Evolutionary conservation across 2,329 filamentous ascomycete genomes (phyloP).

Genomic region (Dendrostoma leiphaemia): DNA sequence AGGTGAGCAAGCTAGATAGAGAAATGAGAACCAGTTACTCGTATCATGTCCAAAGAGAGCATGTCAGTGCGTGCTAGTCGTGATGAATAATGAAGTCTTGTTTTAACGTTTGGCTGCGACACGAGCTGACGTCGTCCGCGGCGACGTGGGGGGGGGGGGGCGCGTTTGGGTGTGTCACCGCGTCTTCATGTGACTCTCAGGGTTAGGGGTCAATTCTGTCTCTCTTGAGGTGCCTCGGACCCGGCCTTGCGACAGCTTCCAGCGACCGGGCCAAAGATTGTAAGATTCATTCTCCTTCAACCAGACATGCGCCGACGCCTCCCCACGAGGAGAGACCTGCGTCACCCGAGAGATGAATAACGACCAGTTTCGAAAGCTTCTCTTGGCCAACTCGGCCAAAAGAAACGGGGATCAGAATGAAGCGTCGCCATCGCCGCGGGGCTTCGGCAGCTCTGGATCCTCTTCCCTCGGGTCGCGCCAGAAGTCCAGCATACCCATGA

Average conservation of each 20-base stretch:
- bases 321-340: not conserved
- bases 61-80: not conserved
- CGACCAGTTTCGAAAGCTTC: slow-evolving; percentile 82
- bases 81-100: not conserved
- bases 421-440: slow-evolving; percentile 34
- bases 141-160: not conserved
- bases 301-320: not conserved
- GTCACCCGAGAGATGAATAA: slow-evolving; percentile 75
- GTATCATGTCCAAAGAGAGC: too few relatives aligned
- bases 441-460: slow-evolving; percentile 23
- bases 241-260: too few relatives aligned
- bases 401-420: slow-evolving; percentile 41
- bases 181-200: not conserved
- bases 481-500: slow-evolving; percentile 87
- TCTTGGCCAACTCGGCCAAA: slow-evolving; percentile 52
- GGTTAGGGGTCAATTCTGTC: not conserved
- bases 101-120: not conserved
- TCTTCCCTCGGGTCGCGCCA: slow-evolving; percentile 71
- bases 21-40: not conserved
- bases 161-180: not conserved
- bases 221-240: not conserved
- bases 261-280: not conserved
- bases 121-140: not conserved
- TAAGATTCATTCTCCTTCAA: not conserved
- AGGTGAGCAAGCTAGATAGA: too few relatives aligned